Evolutionary conservation across 2,329 filamentous ascomycete genomes (phyloP).

Genomic region (Curvularia sp.): DNA sequence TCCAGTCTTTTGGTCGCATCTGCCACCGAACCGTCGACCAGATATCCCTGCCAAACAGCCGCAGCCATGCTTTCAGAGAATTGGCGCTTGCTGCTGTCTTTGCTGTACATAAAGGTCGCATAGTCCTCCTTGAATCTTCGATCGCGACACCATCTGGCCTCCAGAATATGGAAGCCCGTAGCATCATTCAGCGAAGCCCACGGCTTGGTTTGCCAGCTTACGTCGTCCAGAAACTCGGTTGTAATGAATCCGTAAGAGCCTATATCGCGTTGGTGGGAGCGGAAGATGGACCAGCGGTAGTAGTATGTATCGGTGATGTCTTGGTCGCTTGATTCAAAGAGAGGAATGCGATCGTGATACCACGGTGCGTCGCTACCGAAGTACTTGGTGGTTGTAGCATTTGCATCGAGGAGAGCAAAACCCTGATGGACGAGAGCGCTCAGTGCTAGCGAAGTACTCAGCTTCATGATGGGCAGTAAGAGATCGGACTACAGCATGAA

Average conservation of each 20-base stretch:
- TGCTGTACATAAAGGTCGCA: constrained; percentile 52
- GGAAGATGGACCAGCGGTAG: constrained; percentile 56
- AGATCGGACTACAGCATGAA: not conserved
- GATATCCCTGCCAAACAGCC: constrained; percentile 51
- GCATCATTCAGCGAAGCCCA: constrained; percentile 56
- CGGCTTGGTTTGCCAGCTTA: constrained; percentile 53
- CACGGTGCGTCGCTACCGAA: constrained; percentile 54
- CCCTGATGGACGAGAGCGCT: not conserved
- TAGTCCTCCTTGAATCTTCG: constrained; percentile 56
- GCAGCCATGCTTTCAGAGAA: constrained; percentile 56
- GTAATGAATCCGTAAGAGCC: constrained; percentile 55
- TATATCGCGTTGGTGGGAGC: constrained; percentile 55
- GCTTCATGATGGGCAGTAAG: not conserved
- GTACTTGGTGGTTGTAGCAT: constrained; percentile 42
- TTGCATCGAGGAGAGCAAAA: constrained; percentile 32
- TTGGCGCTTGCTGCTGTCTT: constrained; percentile 52
- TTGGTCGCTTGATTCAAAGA: constrained; percentile 51
- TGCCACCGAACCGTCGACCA: constrained; percentile 53
- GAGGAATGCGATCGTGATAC: constrained; percentile 51
- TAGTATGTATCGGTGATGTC: constrained; percentile 55
- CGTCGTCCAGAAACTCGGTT: constrained; percentile 56
- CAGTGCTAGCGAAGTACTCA: not conserved
- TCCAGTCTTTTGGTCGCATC: constrained; percentile 45
- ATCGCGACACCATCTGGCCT: constrained; percentile 56
- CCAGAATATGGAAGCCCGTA: constrained; percentile 55